A percentile compares a stretch with the other conserved stretches of the same genome.
Evolutionary conservation across 345 rosid genomes (phyloP).

Genomic region (Heritiera littoralis): DNA sequence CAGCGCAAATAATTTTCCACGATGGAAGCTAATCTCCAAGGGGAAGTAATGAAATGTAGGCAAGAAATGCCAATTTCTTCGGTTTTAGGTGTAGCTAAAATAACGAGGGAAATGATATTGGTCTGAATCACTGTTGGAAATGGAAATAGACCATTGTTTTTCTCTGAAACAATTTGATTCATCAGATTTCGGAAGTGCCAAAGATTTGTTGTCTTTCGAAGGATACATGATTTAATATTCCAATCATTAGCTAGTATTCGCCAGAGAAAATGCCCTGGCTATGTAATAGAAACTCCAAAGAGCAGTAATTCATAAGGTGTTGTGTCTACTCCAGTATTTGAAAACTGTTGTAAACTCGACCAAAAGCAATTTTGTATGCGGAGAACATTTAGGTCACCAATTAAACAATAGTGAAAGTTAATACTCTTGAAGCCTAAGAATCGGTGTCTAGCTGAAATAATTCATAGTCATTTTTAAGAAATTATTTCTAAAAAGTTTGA

Average conservation of each 20-base stretch:
- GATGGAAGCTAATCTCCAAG: not conserved
- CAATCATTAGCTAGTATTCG: not conserved
- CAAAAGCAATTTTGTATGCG: not conserved
- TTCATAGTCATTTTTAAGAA: too few species aligned
- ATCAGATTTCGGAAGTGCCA: not conserved
- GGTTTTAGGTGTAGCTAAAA: not conserved
- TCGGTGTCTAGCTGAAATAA: too few species aligned
- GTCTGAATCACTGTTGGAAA: not conserved
- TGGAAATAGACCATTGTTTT: not conserved
- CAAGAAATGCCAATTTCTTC: conserved; percentile 1
- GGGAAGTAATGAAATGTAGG: not conserved
- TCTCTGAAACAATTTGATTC: not conserved
- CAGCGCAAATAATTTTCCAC: not conserved
- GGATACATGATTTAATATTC: not conserved
- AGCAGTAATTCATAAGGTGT: not conserved
- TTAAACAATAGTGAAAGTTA: not conserved
- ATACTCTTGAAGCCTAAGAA: not conserved
- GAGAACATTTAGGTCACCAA: not conserved
- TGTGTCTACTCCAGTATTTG: conserved; percentile 8
- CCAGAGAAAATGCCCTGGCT: not conserved
- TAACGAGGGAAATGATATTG: not conserved
- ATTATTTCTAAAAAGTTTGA: too few species aligned
- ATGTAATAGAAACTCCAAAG: not conserved
- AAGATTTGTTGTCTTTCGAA: not conserved
- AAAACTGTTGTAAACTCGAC: conserved; percentile 3